Conservation (phyloP, 2,329 filamentous ascomycete species). For the Fusarium cyanostomum region DNA sequence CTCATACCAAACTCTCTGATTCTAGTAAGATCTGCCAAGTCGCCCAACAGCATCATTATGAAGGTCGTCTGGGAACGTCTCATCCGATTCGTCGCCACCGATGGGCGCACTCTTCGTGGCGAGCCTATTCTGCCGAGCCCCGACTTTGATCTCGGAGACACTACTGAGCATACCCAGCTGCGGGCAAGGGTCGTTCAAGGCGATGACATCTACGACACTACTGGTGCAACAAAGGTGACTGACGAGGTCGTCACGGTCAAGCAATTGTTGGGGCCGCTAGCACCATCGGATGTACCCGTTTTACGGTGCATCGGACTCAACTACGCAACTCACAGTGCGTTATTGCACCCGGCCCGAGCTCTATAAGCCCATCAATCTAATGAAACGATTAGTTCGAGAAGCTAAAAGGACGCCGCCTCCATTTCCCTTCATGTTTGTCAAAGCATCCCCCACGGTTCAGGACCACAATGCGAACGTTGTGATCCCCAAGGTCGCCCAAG, state of each 20-base stretch:
- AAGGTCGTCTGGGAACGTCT: conserved; percentile 58
- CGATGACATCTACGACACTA: conserved; percentile 58
- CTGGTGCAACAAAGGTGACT: conserved; percentile 58
- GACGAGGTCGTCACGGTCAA: conserved; percentile 65
- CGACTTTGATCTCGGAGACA: conserved; percentile 57
- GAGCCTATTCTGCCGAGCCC: conserved; percentile 58
- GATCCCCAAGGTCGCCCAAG: conserved; percentile 59
- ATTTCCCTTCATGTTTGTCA: conserved; percentile 60
- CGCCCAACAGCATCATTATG: conserved; percentile 34
- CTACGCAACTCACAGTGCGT: conserved; percentile 64
- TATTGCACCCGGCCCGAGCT: not conserved
- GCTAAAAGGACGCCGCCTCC: conserved; percentile 60
- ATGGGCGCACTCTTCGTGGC: conserved; percentile 60
- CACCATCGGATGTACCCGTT: conserved; percentile 61
- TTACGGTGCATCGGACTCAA: conserved; percentile 68
- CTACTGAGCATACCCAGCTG: conserved; percentile 57
- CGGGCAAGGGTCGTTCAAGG: conserved; percentile 63
- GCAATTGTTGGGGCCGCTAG: conserved; percentile 62
- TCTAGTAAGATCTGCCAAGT: too few species aligned
- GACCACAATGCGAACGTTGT: conserved; percentile 51
- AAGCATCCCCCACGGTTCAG: conserved; percentile 53
- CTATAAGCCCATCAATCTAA: not conserved
- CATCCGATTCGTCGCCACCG: conserved; percentile 63
- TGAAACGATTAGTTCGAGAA: conserved; percentile 55
- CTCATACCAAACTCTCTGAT: too few species aligned